A percentile compares a stretch with the other conserved stretches of the same genome.
Conservation (phyloP, 2,329 filamentous ascomycete species). For the Capronia americana region DNA sequence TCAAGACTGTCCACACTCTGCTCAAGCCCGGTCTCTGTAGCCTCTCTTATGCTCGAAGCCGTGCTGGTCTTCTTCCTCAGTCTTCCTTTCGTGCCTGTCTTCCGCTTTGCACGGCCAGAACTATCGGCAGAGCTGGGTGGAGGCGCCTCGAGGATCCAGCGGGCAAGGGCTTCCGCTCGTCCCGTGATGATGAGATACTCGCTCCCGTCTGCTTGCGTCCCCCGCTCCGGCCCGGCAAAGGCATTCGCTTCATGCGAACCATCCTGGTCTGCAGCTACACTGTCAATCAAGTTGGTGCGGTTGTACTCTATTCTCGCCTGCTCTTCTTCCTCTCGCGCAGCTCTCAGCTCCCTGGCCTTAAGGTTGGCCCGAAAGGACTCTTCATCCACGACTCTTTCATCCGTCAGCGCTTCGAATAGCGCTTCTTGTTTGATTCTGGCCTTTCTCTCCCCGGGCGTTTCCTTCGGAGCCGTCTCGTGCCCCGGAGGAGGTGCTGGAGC, state of each 20-base stretch:
- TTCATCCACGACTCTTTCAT: conserved; percentile 72
- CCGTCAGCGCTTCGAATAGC: conserved; percentile 70
- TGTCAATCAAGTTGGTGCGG: conserved; percentile 28
- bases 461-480: conserved; percentile 35
- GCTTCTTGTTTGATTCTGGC: conserved; percentile 69
- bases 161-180: conserved; percentile 70
- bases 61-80: conserved; percentile 30
- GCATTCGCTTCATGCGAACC: conserved; percentile 28
- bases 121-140: conserved; percentile 27
- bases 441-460: conserved; percentile 61
- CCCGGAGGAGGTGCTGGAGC: conserved; percentile 62
- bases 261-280: conserved; percentile 25
- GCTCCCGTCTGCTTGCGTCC: conserved; percentile 57
- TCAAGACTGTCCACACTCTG: conserved; percentile 34
- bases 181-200: conserved; percentile 75
- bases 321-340: conserved; percentile 62
- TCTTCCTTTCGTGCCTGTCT: conserved; percentile 23
- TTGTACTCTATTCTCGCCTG: conserved; percentile 41
- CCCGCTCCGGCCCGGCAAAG: conserved; percentile 9
- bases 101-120: conserved; percentile 28
- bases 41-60: conserved; percentile 22
- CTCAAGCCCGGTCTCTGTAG: conserved; percentile 28
- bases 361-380: conserved; percentile 69
- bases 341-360: conserved; percentile 63
- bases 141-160: conserved; percentile 71